These are phyloP conservation scores for Lipomyces orientalis DNA, from an alignment of 805 yeast genomes.

Conservation along the genomic window DNA sequence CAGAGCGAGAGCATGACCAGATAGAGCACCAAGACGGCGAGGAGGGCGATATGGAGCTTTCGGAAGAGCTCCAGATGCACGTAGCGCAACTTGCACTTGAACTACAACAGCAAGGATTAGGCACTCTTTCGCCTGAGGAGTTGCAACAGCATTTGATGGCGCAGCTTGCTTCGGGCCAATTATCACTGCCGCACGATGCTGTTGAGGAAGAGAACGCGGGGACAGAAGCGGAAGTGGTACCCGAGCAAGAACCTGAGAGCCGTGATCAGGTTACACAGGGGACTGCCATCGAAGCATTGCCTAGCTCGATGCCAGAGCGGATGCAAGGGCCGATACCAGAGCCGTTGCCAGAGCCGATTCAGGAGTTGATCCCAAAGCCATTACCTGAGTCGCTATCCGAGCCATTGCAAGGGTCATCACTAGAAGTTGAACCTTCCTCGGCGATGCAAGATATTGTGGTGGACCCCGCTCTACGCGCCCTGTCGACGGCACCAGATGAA, in stretches of 20 bases:
- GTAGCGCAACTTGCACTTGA: conserved; percentile 18
- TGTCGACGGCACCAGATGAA: neutral
- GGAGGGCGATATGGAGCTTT: conserved; percentile 7
- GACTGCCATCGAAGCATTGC: neutral
- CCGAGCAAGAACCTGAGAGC: neutral
- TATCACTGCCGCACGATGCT: neutral
- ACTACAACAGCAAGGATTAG: conserved; percentile 19
- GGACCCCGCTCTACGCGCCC: neutral
- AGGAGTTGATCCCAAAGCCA: neutral
- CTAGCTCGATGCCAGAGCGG: neutral
- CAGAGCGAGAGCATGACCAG: conserved; percentile 14
- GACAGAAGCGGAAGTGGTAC: neutral
- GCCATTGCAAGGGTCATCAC: neutral
- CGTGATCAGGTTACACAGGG: neutral
- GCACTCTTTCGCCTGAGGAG: conserved; percentile 17
- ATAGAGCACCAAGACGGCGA: neutral
- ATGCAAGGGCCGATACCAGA: neutral
- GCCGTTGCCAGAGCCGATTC: neutral
- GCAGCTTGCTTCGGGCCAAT: conserved; percentile 17
- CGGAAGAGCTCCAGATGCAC: conserved; percentile 19
- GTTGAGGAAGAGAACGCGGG: conserved; percentile 4
- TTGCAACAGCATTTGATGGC: conserved; percentile 24
- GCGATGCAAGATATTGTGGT: neutral
- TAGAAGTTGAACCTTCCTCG: neutral
- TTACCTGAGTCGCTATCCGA: neutral